Percentiles rank a stretch among this genome's conserved stretches.
Conservation (phyloP, 2,329 filamentous ascomycete genomes). For the Fusarium chaquense region DNA sequence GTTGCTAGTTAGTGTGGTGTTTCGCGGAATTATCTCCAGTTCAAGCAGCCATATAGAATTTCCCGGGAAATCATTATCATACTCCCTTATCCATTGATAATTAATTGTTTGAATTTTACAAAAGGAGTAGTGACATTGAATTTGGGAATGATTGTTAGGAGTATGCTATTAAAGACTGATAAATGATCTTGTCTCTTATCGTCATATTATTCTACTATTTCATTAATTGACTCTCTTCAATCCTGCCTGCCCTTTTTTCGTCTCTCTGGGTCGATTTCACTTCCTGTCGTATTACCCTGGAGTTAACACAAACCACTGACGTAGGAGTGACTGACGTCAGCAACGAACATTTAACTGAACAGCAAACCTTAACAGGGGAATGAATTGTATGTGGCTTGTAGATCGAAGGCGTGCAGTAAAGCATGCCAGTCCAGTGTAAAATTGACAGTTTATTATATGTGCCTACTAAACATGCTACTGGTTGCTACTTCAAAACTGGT, state of each 20-base stretch:
- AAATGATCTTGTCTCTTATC: background rate
- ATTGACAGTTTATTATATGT: background rate
- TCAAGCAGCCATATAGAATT: slow-evolving; percentile 4
- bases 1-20: slow-evolving; percentile 6
- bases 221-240: background rate
- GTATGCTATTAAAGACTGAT: background rate
- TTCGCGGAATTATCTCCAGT: background rate
- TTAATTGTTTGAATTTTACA: background rate
- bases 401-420: background rate
- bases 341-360: background rate
- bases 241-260: background rate
- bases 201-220: background rate
- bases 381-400: background rate
- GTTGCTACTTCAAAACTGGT: background rate
- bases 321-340: slow-evolving; percentile 38
- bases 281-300: background rate
- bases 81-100: background rate
- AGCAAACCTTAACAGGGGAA: background rate
- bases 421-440: background rate
- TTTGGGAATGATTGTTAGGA: background rate
- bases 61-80: background rate
- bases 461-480: background rate
- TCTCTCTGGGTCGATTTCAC: background rate
- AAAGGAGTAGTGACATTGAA: no score
- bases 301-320: slow-evolving; percentile 17